Evolutionary conservation across 371 early-diverging fungal species (phyloP), one percentile per base, ranked within the genome.

Genomic region (Conidiobolus incongruus): DNA sequence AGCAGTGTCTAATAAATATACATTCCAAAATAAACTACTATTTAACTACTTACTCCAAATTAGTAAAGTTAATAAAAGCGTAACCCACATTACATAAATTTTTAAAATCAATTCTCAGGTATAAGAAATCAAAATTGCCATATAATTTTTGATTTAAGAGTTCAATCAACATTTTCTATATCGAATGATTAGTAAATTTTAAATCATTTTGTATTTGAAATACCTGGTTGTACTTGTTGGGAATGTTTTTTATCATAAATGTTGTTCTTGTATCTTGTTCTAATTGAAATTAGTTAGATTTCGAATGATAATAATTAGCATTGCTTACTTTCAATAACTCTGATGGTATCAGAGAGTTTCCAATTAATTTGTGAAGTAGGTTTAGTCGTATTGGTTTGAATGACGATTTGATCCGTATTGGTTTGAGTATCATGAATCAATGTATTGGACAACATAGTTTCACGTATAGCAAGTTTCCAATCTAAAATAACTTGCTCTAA

Each of bases 221-320:
- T 54, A 61, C 65, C 54, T 75, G 74, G 10, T 80, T 76, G 50
- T 78, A 81, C 56, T 83, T 82, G 64, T 89, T 89, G 16, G 92
- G 92, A 42, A 91, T 83, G 48, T 89, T 86, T 46, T 80, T 71
- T 32, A 91, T 76, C 92, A 91, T 91, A 51, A 78, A 78, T 0
- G 92, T 84, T 0, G 82, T 85, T 15, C 88, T 62, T 20, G 33
- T 60, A 47, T 90, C 86, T 48, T 53, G 26, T 26, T 8, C 26
- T 26, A 26, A 26, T 3, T 26, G 8, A 26, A 26, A n/a, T n/a
- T n/a, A n/a, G n/a, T n/a, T n/a, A n/a, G n/a, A n/a, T n/a, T n/a
- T n/a, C n/a, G n/a, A n/a, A n/a, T n/a, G n/a, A n/a, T n/a, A n/a
- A 26, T 26, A 26, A 26, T 26, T 26, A 26, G 26, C 4, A 26